Evolutionary conservation across 805 yeast genomes (phyloP), one percentile per base, ranked within the genome.

Genomic region (Jamesozyma gamospora): DNA sequence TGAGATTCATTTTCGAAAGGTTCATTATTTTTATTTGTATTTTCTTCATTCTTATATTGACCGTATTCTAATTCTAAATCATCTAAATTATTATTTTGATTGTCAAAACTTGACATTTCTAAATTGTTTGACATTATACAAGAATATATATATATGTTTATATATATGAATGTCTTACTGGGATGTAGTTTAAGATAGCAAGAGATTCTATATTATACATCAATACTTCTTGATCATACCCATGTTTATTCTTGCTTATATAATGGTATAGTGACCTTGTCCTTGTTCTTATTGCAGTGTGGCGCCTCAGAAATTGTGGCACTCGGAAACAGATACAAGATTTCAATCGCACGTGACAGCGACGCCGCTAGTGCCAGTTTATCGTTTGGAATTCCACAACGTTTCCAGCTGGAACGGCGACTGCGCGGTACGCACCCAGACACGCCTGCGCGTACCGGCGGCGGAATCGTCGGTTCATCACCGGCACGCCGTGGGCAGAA

Each of bases 31-130:
- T 16, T 33, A 28, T 26, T 4, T 5, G 13, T 15, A 26, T 28
- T 15, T 35, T 48, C 50, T 15, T 38, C 49, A 6, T 36, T 43
- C 34, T 56, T 56, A 29, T 46, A 55, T 24, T 46, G 52, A 39
- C 48, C 58, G 36, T 53, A 56, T 38, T 56, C 60, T 14, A 45
- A 46, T 31, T 56, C 60, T 30, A 56, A 38, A 31, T 55, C 53
- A 36, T 52, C 62, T 26, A 55, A 28, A 38, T 51, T n/a, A 4
- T 14, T 11, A 10, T 14, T 9, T 4, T 29, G 4, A 17, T 29
- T 21, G 24, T 21, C 24, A 21, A 21, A 21, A 21, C 8, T 8
- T 21, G 24, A 21, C 24, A 21, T 6, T 21, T 21, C 24, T 8
- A 21, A 8, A 8, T 21, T n/a, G n/a, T n/a, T n/a, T n/a, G n/a